Evolutionary conservation across 208 protist species (phyloP).

Genomic region (Leishmania tarentolae): DNA sequence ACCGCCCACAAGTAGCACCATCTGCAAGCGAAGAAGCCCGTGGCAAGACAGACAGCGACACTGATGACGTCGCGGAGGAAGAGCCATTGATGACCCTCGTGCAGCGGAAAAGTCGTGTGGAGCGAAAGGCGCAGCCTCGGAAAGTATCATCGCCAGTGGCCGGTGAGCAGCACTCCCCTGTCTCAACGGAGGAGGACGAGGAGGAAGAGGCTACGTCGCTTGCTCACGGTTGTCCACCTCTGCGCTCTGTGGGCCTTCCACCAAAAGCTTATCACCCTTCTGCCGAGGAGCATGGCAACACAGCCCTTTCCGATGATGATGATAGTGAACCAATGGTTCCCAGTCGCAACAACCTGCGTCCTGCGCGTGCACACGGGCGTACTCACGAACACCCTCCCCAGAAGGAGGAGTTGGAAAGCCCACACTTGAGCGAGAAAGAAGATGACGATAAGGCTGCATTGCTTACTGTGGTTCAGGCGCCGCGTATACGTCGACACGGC

Average conservation of each 20-base stretch:
- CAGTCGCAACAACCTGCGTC: background rate
- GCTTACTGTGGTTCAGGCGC: background rate
- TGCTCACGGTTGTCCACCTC: background rate
- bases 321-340: background rate
- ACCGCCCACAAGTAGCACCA: background rate
- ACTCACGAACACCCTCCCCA: background rate
- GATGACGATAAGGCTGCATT: background rate
- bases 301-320: background rate
- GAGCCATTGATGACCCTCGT: background rate
- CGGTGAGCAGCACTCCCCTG: background rate
- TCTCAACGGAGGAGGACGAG: background rate
- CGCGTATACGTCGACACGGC: background rate
- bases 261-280: background rate
- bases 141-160: background rate
- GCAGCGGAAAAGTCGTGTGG: background rate
- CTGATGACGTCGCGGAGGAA: slow-evolving; percentile 1
- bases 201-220: background rate
- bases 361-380: background rate
- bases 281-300: slow-evolving; percentile 8
- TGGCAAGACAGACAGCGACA: background rate
- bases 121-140: background rate
- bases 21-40: background rate
- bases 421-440: slow-evolving; percentile 4
- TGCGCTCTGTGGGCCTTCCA: background rate
- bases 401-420: background rate